These are phyloP conservation scores for Cavenderia fasciculata DNA, from an alignment of 78 protist species.

Conservation along the genomic window DNA sequence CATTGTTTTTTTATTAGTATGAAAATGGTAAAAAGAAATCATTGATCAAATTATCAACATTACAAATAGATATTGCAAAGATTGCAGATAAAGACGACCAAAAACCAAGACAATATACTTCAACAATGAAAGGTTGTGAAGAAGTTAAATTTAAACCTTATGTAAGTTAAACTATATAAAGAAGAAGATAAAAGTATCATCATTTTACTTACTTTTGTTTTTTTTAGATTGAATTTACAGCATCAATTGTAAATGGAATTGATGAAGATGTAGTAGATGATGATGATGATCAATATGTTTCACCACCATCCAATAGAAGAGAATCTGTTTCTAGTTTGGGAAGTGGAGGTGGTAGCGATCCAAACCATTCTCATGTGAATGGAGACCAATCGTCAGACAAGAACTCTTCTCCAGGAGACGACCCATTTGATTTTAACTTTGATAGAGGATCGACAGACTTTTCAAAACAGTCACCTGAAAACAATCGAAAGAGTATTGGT, in stretches of 20 bases:
- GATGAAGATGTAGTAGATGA: background rate
- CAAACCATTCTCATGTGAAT: background rate
- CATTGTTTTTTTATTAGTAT: background rate
- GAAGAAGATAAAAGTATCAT: background rate
- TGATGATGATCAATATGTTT: background rate
- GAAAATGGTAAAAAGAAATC: slow-evolving; percentile 18
- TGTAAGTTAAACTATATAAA: slow-evolving; percentile 6
- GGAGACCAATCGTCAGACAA: background rate
- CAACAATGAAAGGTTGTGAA: slow-evolving; percentile 65
- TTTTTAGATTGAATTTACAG: slow-evolving; percentile 48
- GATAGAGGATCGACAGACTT: background rate
- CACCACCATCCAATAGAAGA: background rate
- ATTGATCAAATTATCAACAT: slow-evolving; percentile 15
- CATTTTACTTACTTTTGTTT: background rate
- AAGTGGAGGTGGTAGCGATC: background rate
- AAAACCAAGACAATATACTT: slow-evolving; percentile 53
- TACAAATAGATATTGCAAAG: slow-evolving; percentile 53
- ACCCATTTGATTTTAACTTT: slow-evolving; percentile 65
- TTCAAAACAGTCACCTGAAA: background rate
- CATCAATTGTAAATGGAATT: background rate
- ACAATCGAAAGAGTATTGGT: background rate
- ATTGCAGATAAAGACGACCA: slow-evolving; percentile 50
- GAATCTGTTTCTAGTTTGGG: background rate
- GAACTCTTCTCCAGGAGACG: background rate
- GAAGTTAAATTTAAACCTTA: slow-evolving; percentile 49